Conservation (phyloP, 2,329 filamentous ascomycete species). For the Thermomyces lanuginosus region DNA sequence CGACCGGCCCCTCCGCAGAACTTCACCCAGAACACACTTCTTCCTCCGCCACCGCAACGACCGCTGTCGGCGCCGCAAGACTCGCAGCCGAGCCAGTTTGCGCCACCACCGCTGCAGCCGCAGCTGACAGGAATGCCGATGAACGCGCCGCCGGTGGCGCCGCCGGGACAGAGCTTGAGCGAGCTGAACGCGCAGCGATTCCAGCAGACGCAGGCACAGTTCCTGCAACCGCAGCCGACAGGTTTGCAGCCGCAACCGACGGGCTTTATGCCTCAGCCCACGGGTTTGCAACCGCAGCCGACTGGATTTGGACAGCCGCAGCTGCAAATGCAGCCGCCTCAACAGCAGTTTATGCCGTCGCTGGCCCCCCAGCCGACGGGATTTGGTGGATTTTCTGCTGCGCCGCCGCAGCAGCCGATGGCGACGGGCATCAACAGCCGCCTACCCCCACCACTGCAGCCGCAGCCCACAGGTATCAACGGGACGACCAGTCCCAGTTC, state of each 20-base stretch:
- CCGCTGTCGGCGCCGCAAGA: constrained; percentile 79
- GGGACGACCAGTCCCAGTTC: constrained; percentile 31
- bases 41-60: constrained; percentile 62
- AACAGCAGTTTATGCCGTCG: constrained; percentile 29
- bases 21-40: constrained; percentile 44
- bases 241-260: constrained; percentile 33
- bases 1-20: constrained; percentile 54
- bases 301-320: constrained; percentile 29
- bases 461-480: constrained; percentile 34
- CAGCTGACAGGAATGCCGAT: constrained; percentile 64
- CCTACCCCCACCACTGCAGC: constrained; percentile 25
- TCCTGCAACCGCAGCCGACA: constrained; percentile 46
- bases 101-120: constrained; percentile 58
- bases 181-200: constrained; percentile 53
- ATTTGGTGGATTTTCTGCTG: constrained; percentile 26
- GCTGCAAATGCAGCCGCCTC: constrained; percentile 29
- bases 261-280: constrained; percentile 13
- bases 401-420: constrained; percentile 23
- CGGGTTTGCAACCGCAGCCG: constrained; percentile 28
- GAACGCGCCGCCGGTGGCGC: constrained; percentile 42
- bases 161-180: constrained; percentile 58
- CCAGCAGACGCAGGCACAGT: constrained; percentile 40
- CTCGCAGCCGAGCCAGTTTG: constrained; percentile 55
- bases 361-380: constrained; percentile 40
- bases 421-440: constrained; percentile 29